A percentile compares a stretch with the other conserved stretches of the same genome.
Conservation (phyloP, 306 rosid genomes). For the Quercus glauca region DNA sequence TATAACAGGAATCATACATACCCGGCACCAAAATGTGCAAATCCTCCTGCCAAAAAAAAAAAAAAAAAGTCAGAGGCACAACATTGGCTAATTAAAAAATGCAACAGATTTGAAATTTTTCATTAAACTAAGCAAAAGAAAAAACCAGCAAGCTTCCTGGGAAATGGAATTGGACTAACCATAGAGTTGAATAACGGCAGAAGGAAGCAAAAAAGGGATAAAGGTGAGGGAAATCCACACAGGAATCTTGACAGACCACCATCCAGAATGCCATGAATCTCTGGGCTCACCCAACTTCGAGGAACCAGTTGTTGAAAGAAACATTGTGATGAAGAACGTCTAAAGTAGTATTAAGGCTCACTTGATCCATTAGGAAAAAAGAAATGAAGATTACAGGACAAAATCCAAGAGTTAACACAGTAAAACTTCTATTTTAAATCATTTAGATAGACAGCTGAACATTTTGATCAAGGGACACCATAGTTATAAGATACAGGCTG, state of each 20-base stretch:
- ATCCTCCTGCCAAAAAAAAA: conserved; percentile 46
- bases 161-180: conserved; percentile 53
- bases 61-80: conserved; percentile 17
- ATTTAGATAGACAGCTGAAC: neutral
- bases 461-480: neutral
- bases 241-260: conserved; percentile 87
- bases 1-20: conserved; percentile 29
- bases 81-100: neutral
- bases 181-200: conserved; percentile 63
- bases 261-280: conserved; percentile 93
- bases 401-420: conserved; percentile 4
- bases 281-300: conserved; percentile 58
- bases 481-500: neutral
- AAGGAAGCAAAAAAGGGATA: conserved; percentile 84
- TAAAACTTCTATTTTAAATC: conserved; percentile 9
- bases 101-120: conserved; percentile 2
- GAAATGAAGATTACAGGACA: conserved; percentile 8
- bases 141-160: conserved; percentile 4
- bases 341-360: conserved; percentile 60
- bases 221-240: conserved; percentile 46
- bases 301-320: conserved; percentile 70
- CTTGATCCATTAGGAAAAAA: neutral
- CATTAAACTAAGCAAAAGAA: conserved; percentile 5
- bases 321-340: conserved; percentile 82
- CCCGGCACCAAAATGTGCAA: conserved; percentile 99